Base-by-base conservation (phyloP, 306 rosid species). In the Prunus mira region DNA sequence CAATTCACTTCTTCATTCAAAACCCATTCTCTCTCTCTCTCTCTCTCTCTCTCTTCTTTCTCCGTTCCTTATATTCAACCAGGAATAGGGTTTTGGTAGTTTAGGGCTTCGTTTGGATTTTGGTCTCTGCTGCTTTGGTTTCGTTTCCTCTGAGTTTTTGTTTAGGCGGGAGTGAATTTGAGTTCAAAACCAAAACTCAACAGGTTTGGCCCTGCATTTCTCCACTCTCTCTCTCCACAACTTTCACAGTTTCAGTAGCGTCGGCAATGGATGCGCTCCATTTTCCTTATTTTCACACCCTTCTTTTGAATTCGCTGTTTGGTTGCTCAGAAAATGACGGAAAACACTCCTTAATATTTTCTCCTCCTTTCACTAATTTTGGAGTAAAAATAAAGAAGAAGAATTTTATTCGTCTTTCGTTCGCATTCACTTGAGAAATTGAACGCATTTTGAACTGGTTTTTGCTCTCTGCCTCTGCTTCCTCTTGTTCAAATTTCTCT, bases 1-100 rank as follows among this genome's bases (percentile, higher is more conserved):
- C 67, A 6, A 12, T 68, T 76, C 63, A 41, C 34, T 32, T 76
- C 86, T 63, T 76, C 88, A 83, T 81, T 90, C 90, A 84, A 71
- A 76, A 75, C 84, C 64, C 82, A 43, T 43, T 71, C 38, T 55
- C 58, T 73, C 55, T 79, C 13, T 1, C 68, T 71, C 27, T 55
- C 58, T 73, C 55, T 79, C 13, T 1, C 68, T 63, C 71, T 52
- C 60, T 34, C 56, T 38, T 38, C 43, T 19, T 6, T 27, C 68
- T 34, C 72, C 13, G 49, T 46, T 20, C n/a, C 51, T 60, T 61
- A 73, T 68, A 67, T 24, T 41, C 22, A 58, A 41, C 17, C 54
- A 54, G 49, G 20, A 67, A 67, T 67, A 55, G 78, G 78, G 79
- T 38, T 80, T 80, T 80, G 54, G 79, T 46, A 17, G 22, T 20